phyloP scores from a whole-genome alignment of 2,329 filamentous ascomycete genomes.

The Aspergillus clavatus region DNA sequence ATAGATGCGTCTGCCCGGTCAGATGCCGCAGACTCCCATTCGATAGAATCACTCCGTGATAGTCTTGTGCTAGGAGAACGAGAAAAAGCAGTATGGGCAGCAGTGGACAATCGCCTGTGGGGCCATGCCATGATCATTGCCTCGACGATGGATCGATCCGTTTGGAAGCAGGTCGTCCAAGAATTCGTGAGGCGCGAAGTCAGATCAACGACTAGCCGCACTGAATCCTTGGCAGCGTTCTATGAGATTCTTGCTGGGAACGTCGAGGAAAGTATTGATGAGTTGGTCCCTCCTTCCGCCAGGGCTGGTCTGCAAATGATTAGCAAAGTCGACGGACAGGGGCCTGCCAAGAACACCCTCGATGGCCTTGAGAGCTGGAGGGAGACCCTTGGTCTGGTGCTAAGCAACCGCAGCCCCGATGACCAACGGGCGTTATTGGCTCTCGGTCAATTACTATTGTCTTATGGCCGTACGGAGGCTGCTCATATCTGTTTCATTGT shows the following conservation, averaged over 20 bases:
- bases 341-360: conserved; percentile 64
- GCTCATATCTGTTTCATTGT: conserved; percentile 94
- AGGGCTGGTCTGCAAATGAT: conserved; percentile 89
- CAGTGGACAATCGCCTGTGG: conserved; percentile 91
- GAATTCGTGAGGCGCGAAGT: conserved; percentile 96
- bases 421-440: conserved; percentile 74
- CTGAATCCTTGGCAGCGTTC: conserved; percentile 81
- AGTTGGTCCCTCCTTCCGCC: conserved; percentile 88
- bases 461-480: conserved; percentile 84
- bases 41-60: conserved; percentile 67
- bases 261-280: conserved; percentile 88
- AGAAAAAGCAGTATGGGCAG: conserved; percentile 88
- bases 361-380: conserved; percentile 90
- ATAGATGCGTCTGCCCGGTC: conserved; percentile 42
- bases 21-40: conserved; percentile 65
- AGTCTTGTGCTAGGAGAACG: conserved; percentile 74
- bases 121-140: conserved; percentile 92
- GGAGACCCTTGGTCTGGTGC: conserved; percentile 77
- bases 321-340: conserved; percentile 61
- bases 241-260: conserved; percentile 95
- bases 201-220: conserved; percentile 71
- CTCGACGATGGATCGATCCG: conserved; percentile 64
- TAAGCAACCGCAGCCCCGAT: conserved; percentile 80
- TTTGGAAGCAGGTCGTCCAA: conserved; percentile 90
- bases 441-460: conserved; percentile 73